Conservation (phyloP, 78 protist genomes). For the Abeoforma whisleri region DNA sequence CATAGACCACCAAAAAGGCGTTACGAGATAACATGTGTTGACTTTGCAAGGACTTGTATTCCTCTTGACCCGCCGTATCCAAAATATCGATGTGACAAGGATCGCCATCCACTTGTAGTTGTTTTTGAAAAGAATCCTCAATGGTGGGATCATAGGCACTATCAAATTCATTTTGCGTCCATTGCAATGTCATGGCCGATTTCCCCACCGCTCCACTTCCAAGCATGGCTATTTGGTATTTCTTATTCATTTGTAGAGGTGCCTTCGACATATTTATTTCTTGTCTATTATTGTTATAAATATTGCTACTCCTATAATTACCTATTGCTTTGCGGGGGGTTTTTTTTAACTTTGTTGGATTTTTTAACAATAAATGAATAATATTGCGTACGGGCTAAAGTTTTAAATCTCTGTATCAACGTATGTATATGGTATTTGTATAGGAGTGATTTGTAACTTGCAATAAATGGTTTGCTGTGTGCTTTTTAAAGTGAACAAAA, state of each 20-base stretch:
- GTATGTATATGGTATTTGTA: too few relatives aligned
- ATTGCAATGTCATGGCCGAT: conserved; percentile 61
- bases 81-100: conserved; percentile 56
- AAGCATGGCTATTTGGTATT: conserved; percentile 42
- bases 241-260: conserved; percentile 29
- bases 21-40: conserved; percentile 60
- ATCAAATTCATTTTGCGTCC: conserved; percentile 52
- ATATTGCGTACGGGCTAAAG: too few relatives aligned
- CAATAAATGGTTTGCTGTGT: too few relatives aligned
- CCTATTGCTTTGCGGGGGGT: too few relatives aligned
- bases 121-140: conserved; percentile 82
- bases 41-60: conserved; percentile 50
- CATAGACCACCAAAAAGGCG: conserved; percentile 66
- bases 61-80: conserved; percentile 67
- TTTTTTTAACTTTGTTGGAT: too few relatives aligned
- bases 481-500: too few relatives aligned
- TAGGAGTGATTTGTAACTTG: too few relatives aligned
- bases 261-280: too few relatives aligned
- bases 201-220: conserved; percentile 58
- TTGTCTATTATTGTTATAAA: too few relatives aligned
- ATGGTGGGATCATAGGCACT: conserved; percentile 67
- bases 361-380: too few relatives aligned
- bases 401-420: too few relatives aligned
- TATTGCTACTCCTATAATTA: too few relatives aligned
- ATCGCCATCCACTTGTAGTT: conserved; percentile 30